Evolutionary conservation across 306 rosid species (phyloP).

Genomic region (Prunus mira): DNA sequence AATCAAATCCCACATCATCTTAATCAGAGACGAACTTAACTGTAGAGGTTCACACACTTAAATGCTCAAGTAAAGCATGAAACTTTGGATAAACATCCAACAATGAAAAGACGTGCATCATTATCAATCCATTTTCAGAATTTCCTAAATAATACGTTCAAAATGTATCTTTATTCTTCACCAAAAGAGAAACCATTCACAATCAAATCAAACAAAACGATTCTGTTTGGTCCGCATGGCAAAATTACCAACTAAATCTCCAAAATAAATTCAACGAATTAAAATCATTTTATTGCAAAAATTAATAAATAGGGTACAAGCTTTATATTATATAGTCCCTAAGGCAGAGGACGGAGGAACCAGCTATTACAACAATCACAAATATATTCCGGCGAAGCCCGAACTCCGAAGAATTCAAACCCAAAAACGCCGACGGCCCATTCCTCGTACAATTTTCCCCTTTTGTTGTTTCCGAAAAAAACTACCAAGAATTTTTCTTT

Average conservation of each 20-base stretch:
- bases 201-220: neutral
- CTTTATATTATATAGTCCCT: neutral
- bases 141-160: too few relatives aligned
- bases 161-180: neutral
- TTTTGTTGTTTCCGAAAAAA: neutral
- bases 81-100: neutral
- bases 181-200: too few relatives aligned
- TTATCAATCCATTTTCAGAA: too few relatives aligned
- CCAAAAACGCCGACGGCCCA: constrained; percentile 19
- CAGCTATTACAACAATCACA: neutral
- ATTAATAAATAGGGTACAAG: neutral
- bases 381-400: neutral
- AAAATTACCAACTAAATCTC: neutral
- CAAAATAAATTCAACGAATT: neutral
- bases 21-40: too few relatives aligned
- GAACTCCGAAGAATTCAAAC: neutral
- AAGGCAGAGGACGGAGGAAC: constrained; percentile 7
- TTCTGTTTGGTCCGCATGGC: neutral
- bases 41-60: neutral
- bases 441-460: neutral
- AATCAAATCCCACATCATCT: too few relatives aligned
- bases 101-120: neutral
- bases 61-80: neutral
- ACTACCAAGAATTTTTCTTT: neutral
- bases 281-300: neutral